phyloP scores from a whole-genome alignment of 306 rosid species.

The Cicer arietinum region DNA sequence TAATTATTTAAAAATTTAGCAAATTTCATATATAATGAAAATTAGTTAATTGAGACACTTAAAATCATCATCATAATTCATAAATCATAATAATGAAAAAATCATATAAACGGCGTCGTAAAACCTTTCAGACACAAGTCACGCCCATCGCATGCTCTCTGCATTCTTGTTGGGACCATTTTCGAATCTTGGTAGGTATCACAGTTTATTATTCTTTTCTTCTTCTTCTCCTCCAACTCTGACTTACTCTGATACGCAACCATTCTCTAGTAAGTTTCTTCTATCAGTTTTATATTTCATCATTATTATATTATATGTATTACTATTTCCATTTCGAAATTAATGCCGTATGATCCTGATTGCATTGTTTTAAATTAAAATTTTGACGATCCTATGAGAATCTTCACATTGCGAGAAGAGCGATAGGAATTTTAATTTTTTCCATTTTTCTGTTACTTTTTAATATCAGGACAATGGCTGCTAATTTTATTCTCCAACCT shows the following conservation, averaged over 20 bases:
- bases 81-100: too few relatives aligned
- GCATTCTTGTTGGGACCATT: background rate
- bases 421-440: background rate
- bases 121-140: too few relatives aligned
- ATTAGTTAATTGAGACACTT: too few relatives aligned
- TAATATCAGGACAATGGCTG: conserved; percentile 51
- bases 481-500: conserved; percentile 44
- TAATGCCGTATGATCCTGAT: background rate
- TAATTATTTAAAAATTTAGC: too few relatives aligned
- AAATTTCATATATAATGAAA: too few relatives aligned
- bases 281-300: background rate
- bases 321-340: background rate
- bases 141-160: background rate
- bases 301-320: too few relatives aligned
- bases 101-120: too few relatives aligned
- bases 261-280: conserved; percentile 21
- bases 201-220: background rate
- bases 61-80: too few relatives aligned
- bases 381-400: background rate
- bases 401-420: background rate
- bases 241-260: background rate
- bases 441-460: background rate
- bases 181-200: conserved; percentile 2
- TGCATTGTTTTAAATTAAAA: background rate
- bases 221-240: too few relatives aligned